Evolutionary conservation across 768 basidiomycete species (phyloP).

Genomic region (Crassisporium funariophilum): DNA sequence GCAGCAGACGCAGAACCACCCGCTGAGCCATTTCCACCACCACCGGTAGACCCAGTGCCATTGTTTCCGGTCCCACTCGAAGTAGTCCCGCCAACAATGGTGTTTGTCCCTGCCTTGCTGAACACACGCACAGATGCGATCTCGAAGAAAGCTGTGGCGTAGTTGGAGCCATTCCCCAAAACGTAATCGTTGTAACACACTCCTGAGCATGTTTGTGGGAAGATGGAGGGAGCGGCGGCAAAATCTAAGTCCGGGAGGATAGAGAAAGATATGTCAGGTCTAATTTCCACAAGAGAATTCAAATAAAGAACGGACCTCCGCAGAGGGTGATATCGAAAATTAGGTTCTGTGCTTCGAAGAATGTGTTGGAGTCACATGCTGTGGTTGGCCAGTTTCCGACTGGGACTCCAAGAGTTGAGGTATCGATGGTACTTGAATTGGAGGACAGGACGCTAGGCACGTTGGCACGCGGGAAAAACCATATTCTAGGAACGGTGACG

Average conservation of each 20-base stretch:
- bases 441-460: slow-evolving; percentile 51
- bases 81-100: slow-evolving; percentile 11
- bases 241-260: slow-evolving; percentile 31
- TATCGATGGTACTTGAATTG: slow-evolving; percentile 54
- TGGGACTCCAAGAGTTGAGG: slow-evolving; percentile 62
- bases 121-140: slow-evolving; percentile 51
- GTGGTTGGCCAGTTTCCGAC: slow-evolving; percentile 66
- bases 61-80: too few species aligned
- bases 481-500: too few species aligned
- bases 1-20: too few species aligned
- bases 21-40: too few species aligned
- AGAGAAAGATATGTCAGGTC: neutral
- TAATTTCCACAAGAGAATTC: neutral
- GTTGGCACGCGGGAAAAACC: slow-evolving; percentile 61
- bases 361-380: slow-evolving; percentile 53
- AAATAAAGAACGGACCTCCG: slow-evolving; percentile 40
- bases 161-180: slow-evolving; percentile 60
- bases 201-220: slow-evolving; percentile 65
- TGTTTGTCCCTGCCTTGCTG: slow-evolving; percentile 26
- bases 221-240: slow-evolving; percentile 54
- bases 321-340: slow-evolving; percentile 78
- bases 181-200: slow-evolving; percentile 73
- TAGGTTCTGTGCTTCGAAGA: slow-evolving; percentile 64
- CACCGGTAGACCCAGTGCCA: too few species aligned
- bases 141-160: slow-evolving; percentile 73